Evolutionary conservation across 352 stramenopile genomes (phyloP).

Genomic region (Pythium brachiatum): DNA sequence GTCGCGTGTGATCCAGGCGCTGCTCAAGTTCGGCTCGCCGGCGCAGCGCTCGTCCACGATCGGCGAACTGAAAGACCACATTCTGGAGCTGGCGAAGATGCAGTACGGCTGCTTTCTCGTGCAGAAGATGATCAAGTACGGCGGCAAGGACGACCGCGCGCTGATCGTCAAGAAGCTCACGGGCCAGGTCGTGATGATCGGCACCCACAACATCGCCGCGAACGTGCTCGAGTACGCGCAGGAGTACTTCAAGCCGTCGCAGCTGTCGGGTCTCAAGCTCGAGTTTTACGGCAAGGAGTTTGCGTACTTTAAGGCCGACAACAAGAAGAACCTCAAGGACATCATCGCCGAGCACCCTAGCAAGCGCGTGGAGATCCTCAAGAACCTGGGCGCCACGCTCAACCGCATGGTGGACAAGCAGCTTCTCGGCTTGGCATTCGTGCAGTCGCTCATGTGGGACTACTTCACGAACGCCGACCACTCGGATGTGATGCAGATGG

Average conservation of each 20-base stretch:
- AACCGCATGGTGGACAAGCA: conserved; percentile 91
- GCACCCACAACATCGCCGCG: conserved; percentile 93
- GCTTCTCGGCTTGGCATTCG: conserved; percentile 83
- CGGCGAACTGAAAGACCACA: conserved; percentile 88
- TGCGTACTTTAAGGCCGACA: conserved; percentile 82
- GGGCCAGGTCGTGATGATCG: conserved; percentile 90
- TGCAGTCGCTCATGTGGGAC: conserved; percentile 89
- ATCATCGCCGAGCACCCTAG: conserved; percentile 61
- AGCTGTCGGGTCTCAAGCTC: conserved; percentile 82
- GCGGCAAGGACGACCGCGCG: conserved; percentile 72
- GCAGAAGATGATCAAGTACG: conserved; percentile 97
- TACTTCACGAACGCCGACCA: conserved; percentile 83
- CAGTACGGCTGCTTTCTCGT: conserved; percentile 97
- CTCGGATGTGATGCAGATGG: conserved; percentile 80
- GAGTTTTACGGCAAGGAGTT: conserved; percentile 91
- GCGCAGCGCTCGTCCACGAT: conserved; percentile 88
- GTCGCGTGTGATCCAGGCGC: conserved; percentile 93
- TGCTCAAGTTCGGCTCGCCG: conserved; percentile 92
- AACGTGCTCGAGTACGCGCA: conserved; percentile 92
- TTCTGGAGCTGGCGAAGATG: conserved; percentile 94
- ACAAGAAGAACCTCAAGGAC: conserved; percentile 78
- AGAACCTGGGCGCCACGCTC: conserved; percentile 60
- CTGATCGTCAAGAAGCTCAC: conserved; percentile 90
- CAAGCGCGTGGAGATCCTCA: conserved; percentile 76
- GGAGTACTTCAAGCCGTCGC: conserved; percentile 84